phyloP scores from a whole-genome alignment of 2,329 filamentous ascomycete genomes.

The Mariannaea elegans region DNA sequence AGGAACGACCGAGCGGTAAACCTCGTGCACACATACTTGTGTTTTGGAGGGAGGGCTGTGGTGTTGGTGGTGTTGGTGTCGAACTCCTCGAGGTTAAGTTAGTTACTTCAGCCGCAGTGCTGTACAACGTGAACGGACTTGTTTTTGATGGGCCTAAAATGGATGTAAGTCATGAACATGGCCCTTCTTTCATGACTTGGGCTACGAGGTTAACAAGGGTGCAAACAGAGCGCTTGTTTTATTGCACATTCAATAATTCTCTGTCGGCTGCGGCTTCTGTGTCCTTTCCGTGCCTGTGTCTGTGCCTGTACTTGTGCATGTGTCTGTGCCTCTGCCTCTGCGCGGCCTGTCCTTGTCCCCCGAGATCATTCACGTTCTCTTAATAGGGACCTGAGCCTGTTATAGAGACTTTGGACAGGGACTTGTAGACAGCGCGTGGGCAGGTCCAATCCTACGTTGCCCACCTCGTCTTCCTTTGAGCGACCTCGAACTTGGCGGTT shows the following conservation, averaged over 20 bases:
- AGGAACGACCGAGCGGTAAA: not conserved
- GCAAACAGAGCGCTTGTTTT: not conserved
- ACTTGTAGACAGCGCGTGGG: not conserved
- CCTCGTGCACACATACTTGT: not conserved
- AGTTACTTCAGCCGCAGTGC: too few relatives aligned
- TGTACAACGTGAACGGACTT: too few relatives aligned
- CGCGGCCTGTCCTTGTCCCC: not conserved
- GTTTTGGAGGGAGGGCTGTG: not conserved
- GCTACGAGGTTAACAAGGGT: not conserved
- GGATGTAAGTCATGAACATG: not conserved
- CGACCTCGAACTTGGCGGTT: slow-evolving; percentile 2
- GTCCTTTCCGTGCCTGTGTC: not conserved
- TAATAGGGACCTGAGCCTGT: slow-evolving; percentile 12
- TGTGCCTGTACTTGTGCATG: slow-evolving; percentile 3
- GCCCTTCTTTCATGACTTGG: not conserved
- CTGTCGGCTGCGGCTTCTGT: not conserved
- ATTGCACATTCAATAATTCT: not conserved
- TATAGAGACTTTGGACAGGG: slow-evolving; percentile 16
- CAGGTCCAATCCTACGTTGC: slow-evolving; percentile 10
- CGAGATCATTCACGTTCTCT: slow-evolving; percentile 5
- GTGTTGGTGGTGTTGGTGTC: too few relatives aligned
- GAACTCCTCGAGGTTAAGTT: too few relatives aligned
- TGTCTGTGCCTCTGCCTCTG: not conserved
- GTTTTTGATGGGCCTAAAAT: too few relatives aligned
- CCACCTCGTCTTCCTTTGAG: too few relatives aligned